Percentiles rank a stretch among this genome's conserved stretches.
Conservation (phyloP, 2,329 filamentous ascomycete genomes). For the Alternaria triticimaculans region DNA sequence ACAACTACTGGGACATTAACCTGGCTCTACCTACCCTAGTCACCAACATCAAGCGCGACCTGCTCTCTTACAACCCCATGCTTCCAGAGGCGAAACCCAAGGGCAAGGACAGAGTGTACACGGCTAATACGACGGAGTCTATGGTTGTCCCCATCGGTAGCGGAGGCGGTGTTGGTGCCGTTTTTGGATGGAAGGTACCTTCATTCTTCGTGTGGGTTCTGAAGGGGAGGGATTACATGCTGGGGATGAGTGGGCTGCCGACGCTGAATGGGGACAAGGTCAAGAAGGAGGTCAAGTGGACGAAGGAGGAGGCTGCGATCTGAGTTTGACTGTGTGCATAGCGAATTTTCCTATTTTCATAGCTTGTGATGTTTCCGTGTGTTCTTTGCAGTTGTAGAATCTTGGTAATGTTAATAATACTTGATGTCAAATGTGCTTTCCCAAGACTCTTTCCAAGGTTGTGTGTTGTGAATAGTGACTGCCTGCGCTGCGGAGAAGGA, state of each 20-base stretch:
- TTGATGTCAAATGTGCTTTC: not conserved
- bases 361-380: not conserved
- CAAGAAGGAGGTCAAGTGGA: conserved; percentile 37
- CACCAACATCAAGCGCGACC: conserved; percentile 57
- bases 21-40: conserved; percentile 49
- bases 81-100: conserved; percentile 27
- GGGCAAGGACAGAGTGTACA: conserved; percentile 37
- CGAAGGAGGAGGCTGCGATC: conserved; percentile 30
- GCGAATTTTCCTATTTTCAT: not conserved
- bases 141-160: conserved; percentile 44
- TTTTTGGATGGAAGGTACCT: conserved; percentile 49
- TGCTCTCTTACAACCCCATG: conserved; percentile 41
- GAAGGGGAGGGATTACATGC: conserved; percentile 52
- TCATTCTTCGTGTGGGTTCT: conserved; percentile 48
- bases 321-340: conserved; percentile 1
- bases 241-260: conserved; percentile 23
- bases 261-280: conserved; percentile 25
- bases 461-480: not conserved
- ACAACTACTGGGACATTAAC: conserved; percentile 52
- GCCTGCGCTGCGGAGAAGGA: conserved; percentile 12
- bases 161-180: conserved; percentile 42
- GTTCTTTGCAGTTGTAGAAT: not conserved
- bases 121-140: conserved; percentile 27
- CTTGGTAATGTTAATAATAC: not conserved
- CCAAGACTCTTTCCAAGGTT: not conserved